phyloP scores from a whole-genome alignment of 2,329 filamentous ascomycete species.

The Epichloe scottii region DNA sequence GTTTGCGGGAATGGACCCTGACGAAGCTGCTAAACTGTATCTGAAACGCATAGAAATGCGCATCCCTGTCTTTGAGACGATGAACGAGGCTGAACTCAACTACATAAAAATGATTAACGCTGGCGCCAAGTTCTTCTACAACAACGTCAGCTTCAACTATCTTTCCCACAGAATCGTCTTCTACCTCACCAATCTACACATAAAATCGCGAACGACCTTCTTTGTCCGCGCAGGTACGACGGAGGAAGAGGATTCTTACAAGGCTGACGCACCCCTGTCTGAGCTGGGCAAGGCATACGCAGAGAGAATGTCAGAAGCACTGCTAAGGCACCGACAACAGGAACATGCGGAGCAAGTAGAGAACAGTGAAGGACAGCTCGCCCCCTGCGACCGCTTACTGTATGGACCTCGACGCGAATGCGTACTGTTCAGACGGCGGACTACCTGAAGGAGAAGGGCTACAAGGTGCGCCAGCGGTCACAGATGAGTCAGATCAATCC shows the following conservation, averaged over 20 bases:
- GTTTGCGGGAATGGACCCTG: constrained; percentile 84
- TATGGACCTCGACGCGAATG: constrained; percentile 91
- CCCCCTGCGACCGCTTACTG: constrained; percentile 67
- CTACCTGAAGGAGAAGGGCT: constrained; percentile 65
- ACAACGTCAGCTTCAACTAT: constrained; percentile 95
- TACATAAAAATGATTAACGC: constrained; percentile 99
- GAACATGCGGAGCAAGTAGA: constrained; percentile 61
- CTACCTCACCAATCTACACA: constrained; percentile 93
- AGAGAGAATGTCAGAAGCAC: constrained; percentile 69
- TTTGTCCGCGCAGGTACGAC: constrained; percentile 83
- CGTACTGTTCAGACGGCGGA: constrained; percentile 85
- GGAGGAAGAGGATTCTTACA: constrained; percentile 82
- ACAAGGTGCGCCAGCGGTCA: constrained; percentile 78
- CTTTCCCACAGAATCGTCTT: constrained; percentile 95
- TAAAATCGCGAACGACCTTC: constrained; percentile 87
- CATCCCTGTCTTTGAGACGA: constrained; percentile 93
- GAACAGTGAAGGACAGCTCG: constrained; percentile 48
- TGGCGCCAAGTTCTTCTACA: constrained; percentile 83
- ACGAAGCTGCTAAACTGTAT: constrained; percentile 87
- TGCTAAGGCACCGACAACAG: constrained; percentile 71
- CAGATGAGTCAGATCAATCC: constrained; percentile 98
- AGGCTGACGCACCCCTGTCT: constrained; percentile 75
- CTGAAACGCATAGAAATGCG: constrained; percentile 79
- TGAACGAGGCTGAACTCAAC: constrained; percentile 87
- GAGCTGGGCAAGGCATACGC: constrained; percentile 72